These are phyloP conservation scores for Chaetomium sp. DNA, from an alignment of 2,329 filamentous ascomycete genomes.

Conservation along the genomic window DNA sequence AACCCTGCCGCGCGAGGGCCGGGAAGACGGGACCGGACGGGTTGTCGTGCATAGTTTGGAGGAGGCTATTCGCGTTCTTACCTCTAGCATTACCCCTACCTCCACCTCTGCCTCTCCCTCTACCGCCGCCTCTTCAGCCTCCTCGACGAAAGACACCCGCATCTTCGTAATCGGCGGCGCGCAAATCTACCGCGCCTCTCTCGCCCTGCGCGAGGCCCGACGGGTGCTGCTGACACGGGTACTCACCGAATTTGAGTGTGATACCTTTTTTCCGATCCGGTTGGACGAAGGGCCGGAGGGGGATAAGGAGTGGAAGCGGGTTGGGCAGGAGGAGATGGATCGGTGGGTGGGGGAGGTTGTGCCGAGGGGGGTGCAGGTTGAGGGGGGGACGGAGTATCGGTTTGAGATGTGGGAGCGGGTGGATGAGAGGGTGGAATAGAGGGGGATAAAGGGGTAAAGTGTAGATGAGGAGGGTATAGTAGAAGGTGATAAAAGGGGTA, in stretches of 20 bases:
- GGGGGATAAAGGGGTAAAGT: neutral
- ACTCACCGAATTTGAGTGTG: slow-evolving; percentile 63
- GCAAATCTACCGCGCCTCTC: slow-evolving; percentile 71
- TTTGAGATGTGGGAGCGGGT: slow-evolving; percentile 68
- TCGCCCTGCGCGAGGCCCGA: slow-evolving; percentile 51
- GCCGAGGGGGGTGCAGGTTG: slow-evolving; percentile 49
- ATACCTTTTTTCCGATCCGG: slow-evolving; percentile 64
- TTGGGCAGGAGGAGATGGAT: slow-evolving; percentile 46
- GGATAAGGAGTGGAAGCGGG: slow-evolving; percentile 47
- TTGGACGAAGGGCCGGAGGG: slow-evolving; percentile 35
- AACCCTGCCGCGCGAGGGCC: neutral
- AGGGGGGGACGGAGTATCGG: slow-evolving; percentile 59
- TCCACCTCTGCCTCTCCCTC: neutral
- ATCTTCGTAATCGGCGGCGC: slow-evolving; percentile 88
- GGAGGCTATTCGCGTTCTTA: too few species aligned
- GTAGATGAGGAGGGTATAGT: neutral
- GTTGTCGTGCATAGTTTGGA: neutral
- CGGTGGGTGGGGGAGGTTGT: slow-evolving; percentile 61
- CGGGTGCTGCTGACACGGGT: slow-evolving; percentile 67
- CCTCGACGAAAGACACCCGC: slow-evolving; percentile 26
- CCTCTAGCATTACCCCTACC: slow-evolving; percentile 16
- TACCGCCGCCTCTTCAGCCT: neutral
- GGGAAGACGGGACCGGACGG: neutral
- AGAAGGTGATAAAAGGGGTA: neutral
- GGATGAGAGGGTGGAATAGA: too few species aligned